These are phyloP conservation scores for Stephanocyclus meneghinianus DNA, from an alignment of 352 stramenopile species.

Conservation along the genomic window DNA sequence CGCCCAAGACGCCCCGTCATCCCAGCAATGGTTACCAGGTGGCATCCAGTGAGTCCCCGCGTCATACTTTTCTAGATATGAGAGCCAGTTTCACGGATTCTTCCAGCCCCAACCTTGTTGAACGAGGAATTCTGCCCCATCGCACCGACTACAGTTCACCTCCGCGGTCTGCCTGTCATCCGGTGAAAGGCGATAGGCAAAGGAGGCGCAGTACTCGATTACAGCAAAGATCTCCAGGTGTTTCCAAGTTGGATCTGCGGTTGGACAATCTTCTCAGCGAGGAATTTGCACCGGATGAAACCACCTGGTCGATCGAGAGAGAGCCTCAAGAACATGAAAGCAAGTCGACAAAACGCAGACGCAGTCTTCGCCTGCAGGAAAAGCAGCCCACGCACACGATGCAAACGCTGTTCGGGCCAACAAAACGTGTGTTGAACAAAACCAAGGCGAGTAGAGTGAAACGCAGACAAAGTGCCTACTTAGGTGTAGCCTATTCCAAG, in stretches of 20 bases:
- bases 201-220: neutral
- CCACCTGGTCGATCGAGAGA: no score
- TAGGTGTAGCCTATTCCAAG: neutral
- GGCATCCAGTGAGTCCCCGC: neutral
- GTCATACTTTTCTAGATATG: no score
- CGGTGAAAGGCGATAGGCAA: neutral
- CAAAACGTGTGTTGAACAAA: neutral
- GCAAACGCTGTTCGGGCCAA: neutral
- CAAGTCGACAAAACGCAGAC: slow-evolving; percentile 9
- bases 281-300: neutral
- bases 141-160: neutral
- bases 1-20: slow-evolving; percentile 20
- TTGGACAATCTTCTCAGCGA: neutral
- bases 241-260: no score
- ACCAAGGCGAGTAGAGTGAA: neutral
- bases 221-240: neutral
- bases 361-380: slow-evolving; percentile 26
- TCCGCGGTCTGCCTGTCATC: neutral
- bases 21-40: slow-evolving; percentile 22
- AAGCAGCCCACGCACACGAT: neutral
- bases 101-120: no score
- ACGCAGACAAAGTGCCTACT: slow-evolving; percentile 11
- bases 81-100: no score
- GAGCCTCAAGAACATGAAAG: neutral
- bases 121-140: no score